Conservation (phyloP, 106 monocot species). For the Allium cepa region DNA sequence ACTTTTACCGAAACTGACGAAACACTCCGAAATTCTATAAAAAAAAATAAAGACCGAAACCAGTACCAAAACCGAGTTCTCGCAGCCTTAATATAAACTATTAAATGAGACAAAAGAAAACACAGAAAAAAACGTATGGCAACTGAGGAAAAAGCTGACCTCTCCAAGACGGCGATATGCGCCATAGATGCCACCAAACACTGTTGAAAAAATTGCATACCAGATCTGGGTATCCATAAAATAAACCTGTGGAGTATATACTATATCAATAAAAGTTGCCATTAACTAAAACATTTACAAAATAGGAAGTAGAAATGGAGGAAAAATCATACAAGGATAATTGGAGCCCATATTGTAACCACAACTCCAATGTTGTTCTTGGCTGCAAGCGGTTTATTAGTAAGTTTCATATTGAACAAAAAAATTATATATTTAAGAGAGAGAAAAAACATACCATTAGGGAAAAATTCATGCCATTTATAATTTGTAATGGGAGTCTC, state of each 20-base stretch:
- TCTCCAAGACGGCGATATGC: constrained; percentile 86
- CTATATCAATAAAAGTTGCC: background rate
- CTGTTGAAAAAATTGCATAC: constrained; percentile 84
- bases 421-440: background rate
- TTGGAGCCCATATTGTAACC: constrained; percentile 85
- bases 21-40: too few species aligned
- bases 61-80: too few species aligned
- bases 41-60: too few species aligned
- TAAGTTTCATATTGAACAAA: background rate
- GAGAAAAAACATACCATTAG: constrained; percentile 49
- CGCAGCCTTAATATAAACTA: too few species aligned
- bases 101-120: too few species aligned
- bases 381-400: constrained; percentile 28
- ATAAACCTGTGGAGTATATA: constrained; percentile 48
- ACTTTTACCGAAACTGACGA: too few species aligned
- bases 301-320: background rate
- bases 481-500: constrained; percentile 45
- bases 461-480: constrained; percentile 98
- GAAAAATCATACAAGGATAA: constrained; percentile 60
- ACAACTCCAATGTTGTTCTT: constrained; percentile 92
- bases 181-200: constrained; percentile 82
- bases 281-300: background rate
- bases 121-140: background rate
- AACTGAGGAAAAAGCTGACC: constrained; percentile 19
- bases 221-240: constrained; percentile 96